Evolutionary conservation across 1,284 basidiomycete species (phyloP).

Genomic region (Heterobasidion occidentale): DNA sequence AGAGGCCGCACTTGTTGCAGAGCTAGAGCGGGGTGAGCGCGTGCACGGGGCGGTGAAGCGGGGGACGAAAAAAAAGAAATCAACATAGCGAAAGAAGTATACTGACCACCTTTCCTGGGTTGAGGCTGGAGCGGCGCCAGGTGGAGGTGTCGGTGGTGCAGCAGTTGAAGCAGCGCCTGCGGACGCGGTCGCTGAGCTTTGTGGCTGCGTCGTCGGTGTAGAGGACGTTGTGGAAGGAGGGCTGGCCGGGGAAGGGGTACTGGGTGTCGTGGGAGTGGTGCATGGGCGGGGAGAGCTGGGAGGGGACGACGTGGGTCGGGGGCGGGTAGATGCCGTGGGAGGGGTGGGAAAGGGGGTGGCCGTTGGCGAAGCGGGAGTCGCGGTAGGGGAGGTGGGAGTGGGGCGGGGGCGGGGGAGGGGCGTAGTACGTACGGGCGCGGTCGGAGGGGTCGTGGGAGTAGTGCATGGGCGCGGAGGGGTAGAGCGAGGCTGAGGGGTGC

Average conservation of each 20-base stretch:
- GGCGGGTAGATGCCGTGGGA: constrained; percentile 20
- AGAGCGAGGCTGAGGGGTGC: constrained; percentile 19
- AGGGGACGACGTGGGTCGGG: constrained; percentile 18
- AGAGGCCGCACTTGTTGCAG: constrained; percentile 82
- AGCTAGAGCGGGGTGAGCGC: constrained; percentile 34
- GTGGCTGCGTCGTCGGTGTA: constrained; percentile 72
- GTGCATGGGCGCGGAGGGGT: constrained; percentile 13
- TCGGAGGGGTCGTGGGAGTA: constrained; percentile 7
- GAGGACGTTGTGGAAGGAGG: constrained; percentile 31
- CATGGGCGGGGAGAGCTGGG: constrained; percentile 14
- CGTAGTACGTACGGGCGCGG: constrained; percentile 10
- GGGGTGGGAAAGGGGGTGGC: constrained; percentile 19
- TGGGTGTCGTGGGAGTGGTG: constrained; percentile 12
- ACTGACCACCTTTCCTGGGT: constrained; percentile 75
- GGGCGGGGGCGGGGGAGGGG: constrained; percentile 2
- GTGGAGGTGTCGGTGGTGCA: constrained; percentile 79
- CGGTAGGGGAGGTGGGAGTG: constrained; percentile 3
- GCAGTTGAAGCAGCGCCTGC: constrained; percentile 73
- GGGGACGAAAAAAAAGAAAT: too few relatives aligned
- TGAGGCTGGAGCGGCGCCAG: constrained; percentile 69
- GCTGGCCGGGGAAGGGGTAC: constrained; percentile 28
- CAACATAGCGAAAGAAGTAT: neutral
- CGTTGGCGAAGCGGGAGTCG: constrained; percentile 13
- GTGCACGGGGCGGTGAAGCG: constrained; percentile 1
- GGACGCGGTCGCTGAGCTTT: constrained; percentile 67